Percentiles rank a stretch among this genome's conserved stretches.
Evolutionary conservation across 2,329 filamentous ascomycete genomes (phyloP).

Genomic region (Sporothrix dimorphospora): DNA sequence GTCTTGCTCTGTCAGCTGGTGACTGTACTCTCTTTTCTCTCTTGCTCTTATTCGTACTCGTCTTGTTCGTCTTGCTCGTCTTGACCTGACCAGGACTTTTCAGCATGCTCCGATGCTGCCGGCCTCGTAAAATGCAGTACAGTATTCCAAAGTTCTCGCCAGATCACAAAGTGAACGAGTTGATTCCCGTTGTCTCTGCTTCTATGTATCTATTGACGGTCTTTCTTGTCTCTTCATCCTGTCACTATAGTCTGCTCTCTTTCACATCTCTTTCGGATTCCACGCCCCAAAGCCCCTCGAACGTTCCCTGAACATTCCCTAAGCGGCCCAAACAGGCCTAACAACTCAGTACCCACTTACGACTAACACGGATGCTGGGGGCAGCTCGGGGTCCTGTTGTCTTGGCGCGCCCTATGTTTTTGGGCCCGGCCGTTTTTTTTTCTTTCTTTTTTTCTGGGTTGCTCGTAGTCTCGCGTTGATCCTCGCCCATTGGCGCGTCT

Average conservation of each 20-base stretch:
- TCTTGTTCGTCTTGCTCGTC: background rate
- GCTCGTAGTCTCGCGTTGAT: conserved; percentile 12
- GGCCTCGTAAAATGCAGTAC: too few relatives aligned
- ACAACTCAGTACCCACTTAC: background rate
- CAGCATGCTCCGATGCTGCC: background rate
- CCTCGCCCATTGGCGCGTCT: background rate
- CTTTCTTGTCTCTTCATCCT: background rate
- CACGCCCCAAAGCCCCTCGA: background rate
- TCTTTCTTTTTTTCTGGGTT: background rate
- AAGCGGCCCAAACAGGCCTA: conserved; percentile 1
- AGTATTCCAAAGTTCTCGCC: background rate
- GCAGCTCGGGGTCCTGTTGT: background rate
- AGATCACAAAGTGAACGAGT: too few relatives aligned
- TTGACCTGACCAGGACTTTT: background rate
- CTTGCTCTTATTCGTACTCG: background rate
- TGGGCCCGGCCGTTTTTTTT: background rate
- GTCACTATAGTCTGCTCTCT: background rate
- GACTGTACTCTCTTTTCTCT: background rate
- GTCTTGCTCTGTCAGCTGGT: background rate
- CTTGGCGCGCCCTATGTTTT: background rate
- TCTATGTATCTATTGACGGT: background rate
- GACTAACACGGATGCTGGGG: conserved; percentile 16
- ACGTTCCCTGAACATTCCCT: conserved; percentile 7
- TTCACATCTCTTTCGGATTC: background rate
- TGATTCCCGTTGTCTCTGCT: background rate